These are phyloP conservation scores for Sphagnum tenellum DNA, from an alignment of 225 moss, liverwort and hornwort species.

Conservation along the genomic window DNA sequence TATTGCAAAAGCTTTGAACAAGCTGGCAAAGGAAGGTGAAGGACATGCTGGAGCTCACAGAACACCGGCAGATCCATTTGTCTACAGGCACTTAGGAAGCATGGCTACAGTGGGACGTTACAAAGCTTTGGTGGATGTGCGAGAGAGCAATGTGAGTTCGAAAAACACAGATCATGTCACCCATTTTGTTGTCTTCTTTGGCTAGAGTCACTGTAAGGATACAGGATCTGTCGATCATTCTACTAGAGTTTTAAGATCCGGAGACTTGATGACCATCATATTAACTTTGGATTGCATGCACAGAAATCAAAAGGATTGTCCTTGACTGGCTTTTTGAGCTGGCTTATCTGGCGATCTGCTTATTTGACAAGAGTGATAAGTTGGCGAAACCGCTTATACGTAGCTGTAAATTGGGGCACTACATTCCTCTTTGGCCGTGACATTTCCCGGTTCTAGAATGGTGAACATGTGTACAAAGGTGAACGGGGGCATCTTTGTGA, in stretches of 20 bases:
- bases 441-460: slow-evolving; percentile 50
- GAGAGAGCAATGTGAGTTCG: slow-evolving; percentile 35
- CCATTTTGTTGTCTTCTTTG: neutral
- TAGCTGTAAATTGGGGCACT: slow-evolving; percentile 71
- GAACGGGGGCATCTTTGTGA: too few species aligned
- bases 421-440: slow-evolving; percentile 78
- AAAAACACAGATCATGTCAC: neutral
- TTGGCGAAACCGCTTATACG: slow-evolving; percentile 82
- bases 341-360: slow-evolving; percentile 86
- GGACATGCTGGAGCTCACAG: slow-evolving; percentile 17
- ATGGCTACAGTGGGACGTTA: slow-evolving; percentile 86
- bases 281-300: neutral
- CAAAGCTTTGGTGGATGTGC: slow-evolving; percentile 80
- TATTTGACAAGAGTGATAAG: slow-evolving; percentile 78
- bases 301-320: slow-evolving; percentile 37
- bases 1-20: slow-evolving; percentile 55
- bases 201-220: too few species aligned
- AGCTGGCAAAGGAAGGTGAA: slow-evolving; percentile 19
- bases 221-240: too few species aligned
- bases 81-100: slow-evolving; percentile 79
- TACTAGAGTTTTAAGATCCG: too few species aligned
- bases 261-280: too few species aligned
- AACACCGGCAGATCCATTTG: slow-evolving; percentile 35
- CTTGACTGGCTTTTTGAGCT: slow-evolving; percentile 71
- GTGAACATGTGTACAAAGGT: too few species aligned